Base-by-base conservation (phyloP, 169 alveolate species). In the Plasmodium vinckei region DNA sequence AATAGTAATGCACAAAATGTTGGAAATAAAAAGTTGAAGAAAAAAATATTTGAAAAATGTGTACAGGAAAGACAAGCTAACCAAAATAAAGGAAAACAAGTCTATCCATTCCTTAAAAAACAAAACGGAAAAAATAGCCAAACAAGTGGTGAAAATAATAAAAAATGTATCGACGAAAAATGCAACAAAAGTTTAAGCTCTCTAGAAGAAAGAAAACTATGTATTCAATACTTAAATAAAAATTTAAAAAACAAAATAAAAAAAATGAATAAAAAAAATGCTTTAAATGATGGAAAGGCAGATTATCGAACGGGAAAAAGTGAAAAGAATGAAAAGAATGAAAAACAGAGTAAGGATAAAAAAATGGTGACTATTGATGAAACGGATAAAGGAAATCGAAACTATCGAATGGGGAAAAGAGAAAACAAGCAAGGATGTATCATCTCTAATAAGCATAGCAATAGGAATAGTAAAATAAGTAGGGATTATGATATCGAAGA, bases 141-240 rank as follows among this genome's bases (percentile, higher is more conserved):
- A 9, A 17, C 42, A 1, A 9, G 25, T 2, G 0, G 59, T 51
- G n/a, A 13, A 4, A 51, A 51, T 51, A 6, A n/a, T 51, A 51
- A 12, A 51, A 51, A 54, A 49, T 6, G 42, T 25, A 56, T 63
- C 2, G 13, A 27, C 5, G 17, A 72, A n/a, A 33, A 59, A 9
- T 15, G 60, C 47, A 46, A 15, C 5, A 61, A 63, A 15, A 25
- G 27, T 61, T 54, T 10, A 4, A 77, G 56, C 49, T 23, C 63
- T 23, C 39, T 64, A 56, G 75, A 77, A 23, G 49, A 77, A 44
- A 67, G 69, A 25, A 77, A 77, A 77, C 25, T 57, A 15, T 63
- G 33, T 33, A 42, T 49, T 17, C 63, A 12, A 51, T 77, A 64
- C 64, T 63, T 75, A 49, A 77, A 77, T 21, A 77, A 25, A 15